These are phyloP conservation scores for Apiospora rasikravindrae DNA, from an alignment of 2,329 filamentous ascomycete genomes.

Conservation along the genomic window DNA sequence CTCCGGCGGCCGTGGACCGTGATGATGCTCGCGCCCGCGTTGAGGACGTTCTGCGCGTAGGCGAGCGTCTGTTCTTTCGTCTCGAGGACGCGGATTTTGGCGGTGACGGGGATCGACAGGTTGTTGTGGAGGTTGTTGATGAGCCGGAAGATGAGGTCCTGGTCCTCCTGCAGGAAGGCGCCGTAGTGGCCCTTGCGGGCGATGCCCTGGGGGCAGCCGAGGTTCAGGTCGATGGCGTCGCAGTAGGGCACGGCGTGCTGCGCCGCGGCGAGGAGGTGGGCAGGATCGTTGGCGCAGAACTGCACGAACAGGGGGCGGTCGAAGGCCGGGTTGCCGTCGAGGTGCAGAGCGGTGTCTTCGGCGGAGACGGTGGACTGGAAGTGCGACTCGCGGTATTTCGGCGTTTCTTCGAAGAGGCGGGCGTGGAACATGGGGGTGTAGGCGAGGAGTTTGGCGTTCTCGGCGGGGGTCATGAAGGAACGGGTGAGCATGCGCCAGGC, in stretches of 20 bases:
- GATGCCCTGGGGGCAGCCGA: slow-evolving; percentile 96
- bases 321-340: slow-evolving; percentile 84
- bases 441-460: slow-evolving; percentile 72
- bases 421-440: slow-evolving; percentile 98
- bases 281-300: slow-evolving; percentile 89
- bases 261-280: slow-evolving; percentile 81
- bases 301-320: slow-evolving; percentile 95
- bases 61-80: slow-evolving; percentile 84
- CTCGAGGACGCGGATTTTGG: slow-evolving; percentile 91
- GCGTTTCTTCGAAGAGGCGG: slow-evolving; percentile 79
- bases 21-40: slow-evolving; percentile 88
- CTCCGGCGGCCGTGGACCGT: slow-evolving; percentile 88
- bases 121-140: slow-evolving; percentile 82
- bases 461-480: slow-evolving; percentile 78
- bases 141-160: slow-evolving; percentile 79
- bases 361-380: slow-evolving; percentile 71
- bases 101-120: slow-evolving; percentile 84
- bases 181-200: slow-evolving; percentile 90
- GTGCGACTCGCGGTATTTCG: slow-evolving; percentile 77
- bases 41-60: slow-evolving; percentile 87
- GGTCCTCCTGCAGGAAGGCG: slow-evolving; percentile 93
- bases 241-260: slow-evolving; percentile 82
- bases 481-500: slow-evolving; percentile 97
- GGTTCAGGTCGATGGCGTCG: slow-evolving; percentile 93
- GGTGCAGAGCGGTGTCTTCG: slow-evolving; percentile 54